A percentile compares a stretch with the other conserved stretches of the same genome.
phyloP scores from a whole-genome alignment of 1,284 basidiomycete species.

The Ceratobasidium sp. region DNA sequence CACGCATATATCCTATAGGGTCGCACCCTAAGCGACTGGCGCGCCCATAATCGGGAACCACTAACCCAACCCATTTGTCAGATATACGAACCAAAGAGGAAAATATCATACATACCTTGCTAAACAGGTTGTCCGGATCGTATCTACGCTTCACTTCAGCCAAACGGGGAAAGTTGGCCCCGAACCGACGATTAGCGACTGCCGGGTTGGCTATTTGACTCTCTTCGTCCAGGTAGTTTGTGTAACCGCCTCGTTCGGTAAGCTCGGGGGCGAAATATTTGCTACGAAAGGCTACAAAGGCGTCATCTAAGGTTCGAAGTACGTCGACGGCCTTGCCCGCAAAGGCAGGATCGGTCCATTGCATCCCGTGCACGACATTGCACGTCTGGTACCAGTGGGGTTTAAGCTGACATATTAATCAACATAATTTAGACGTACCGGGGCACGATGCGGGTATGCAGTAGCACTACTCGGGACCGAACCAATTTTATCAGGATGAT shows the following conservation, averaged over 20 bases:
- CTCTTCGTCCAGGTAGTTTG: constrained; percentile 17
- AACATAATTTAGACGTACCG: constrained; percentile 40
- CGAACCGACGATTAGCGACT: constrained; percentile 29
- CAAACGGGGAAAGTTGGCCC: constrained; percentile 42
- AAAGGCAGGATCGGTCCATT: constrained; percentile 12
- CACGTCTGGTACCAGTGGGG: background rate
- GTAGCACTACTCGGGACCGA: constrained; percentile 58
- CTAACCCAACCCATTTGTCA: background rate
- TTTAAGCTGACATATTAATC: background rate
- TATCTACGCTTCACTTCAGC: constrained; percentile 41
- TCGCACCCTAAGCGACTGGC: background rate
- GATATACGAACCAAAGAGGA: background rate
- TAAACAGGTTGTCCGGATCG: constrained; percentile 40
- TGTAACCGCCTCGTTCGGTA: constrained; percentile 22
- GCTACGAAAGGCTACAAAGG: background rate
- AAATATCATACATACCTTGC: constrained; percentile 35
- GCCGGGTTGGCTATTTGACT: constrained; percentile 19
- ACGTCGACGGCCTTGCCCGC: background rate
- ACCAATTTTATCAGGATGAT: constrained; percentile 60
- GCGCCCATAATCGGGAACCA: background rate
- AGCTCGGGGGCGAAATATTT: constrained; percentile 14
- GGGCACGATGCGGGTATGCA: constrained; percentile 53
- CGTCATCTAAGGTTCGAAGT: background rate
- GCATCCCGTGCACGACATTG: background rate
- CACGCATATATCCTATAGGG: background rate